phyloP scores from a whole-genome alignment of 2,329 filamentous ascomycete species.

The Aphanocladium album region DNA sequence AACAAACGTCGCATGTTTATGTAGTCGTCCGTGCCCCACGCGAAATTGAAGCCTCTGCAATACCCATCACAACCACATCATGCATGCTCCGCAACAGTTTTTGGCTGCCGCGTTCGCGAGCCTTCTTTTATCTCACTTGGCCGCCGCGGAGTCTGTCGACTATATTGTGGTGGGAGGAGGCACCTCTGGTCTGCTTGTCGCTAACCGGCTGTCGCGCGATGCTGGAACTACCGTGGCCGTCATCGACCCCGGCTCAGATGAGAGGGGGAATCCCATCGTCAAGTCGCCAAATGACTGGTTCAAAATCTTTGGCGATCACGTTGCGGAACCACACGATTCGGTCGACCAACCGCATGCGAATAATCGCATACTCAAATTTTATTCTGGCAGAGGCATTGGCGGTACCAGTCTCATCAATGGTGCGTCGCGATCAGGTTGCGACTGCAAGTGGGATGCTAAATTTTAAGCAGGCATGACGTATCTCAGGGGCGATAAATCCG shows the following conservation, averaged over 20 bases:
- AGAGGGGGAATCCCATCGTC: slow-evolving; percentile 29
- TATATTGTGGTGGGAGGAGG: slow-evolving; percentile 62
- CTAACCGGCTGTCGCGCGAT: slow-evolving; percentile 37
- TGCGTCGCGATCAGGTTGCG: slow-evolving; percentile 13
- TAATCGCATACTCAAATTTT: slow-evolving; percentile 29
- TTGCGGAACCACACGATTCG: slow-evolving; percentile 32
- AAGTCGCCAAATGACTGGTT: slow-evolving; percentile 24
- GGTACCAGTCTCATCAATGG: slow-evolving; percentile 38
- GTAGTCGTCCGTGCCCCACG: too few species aligned
- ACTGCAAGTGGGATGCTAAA: not conserved
- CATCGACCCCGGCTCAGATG: slow-evolving; percentile 33
- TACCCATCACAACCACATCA: not conserved
- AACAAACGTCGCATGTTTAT: too few species aligned
- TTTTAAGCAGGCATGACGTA: slow-evolving; percentile 37
- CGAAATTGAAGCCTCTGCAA: too few species aligned
- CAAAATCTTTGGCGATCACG: slow-evolving; percentile 21
- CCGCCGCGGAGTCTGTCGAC: slow-evolving; percentile 31
- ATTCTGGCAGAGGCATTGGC: slow-evolving; percentile 34
- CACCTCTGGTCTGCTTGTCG: slow-evolving; percentile 55
- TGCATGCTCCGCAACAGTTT: not conserved
- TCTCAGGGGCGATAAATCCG: slow-evolving; percentile 35
- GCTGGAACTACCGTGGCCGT: slow-evolving; percentile 26
- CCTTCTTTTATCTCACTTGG: not conserved
- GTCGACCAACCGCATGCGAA: slow-evolving; percentile 25
- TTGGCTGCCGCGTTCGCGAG: not conserved